A percentile compares a stretch with the other conserved stretches of the same genome.
Evolutionary conservation across 208 protist genomes (phyloP).

Genomic region (Crithidia brevicula): DNA sequence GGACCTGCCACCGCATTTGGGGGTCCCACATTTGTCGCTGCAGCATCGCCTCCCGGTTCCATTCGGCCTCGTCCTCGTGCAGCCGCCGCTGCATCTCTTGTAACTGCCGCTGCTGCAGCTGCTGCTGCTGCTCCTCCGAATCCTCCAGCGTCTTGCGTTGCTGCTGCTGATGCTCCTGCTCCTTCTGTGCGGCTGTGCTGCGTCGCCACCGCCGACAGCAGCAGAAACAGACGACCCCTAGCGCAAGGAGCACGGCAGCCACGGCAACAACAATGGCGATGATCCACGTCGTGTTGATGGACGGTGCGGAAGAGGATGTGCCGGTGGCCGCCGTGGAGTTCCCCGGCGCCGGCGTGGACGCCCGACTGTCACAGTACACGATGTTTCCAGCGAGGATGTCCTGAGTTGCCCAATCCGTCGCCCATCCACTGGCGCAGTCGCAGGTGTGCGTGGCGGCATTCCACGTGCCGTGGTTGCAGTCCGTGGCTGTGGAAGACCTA

Average conservation of each 20-base stretch:
- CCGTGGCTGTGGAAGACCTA: neutral
- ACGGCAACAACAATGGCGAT: constrained; percentile 9
- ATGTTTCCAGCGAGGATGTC: constrained; percentile 18
- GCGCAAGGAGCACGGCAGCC: neutral
- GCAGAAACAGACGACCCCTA: constrained; percentile 11
- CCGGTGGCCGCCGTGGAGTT: constrained; percentile 8
- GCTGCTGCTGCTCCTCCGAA: neutral
- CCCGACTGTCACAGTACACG: constrained; percentile 29
- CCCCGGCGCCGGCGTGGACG: constrained; percentile 19
- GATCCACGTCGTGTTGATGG: neutral
- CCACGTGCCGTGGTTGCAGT: constrained; percentile 36
- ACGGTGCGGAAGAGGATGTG: neutral
- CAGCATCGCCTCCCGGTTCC: constrained; percentile 10
- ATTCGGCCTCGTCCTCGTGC: constrained; percentile 10
- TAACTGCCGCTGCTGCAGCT: constrained; percentile 11
- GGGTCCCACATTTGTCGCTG: constrained; percentile 5
- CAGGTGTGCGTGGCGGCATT: constrained; percentile 20
- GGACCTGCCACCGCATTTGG: neutral
- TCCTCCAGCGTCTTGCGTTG: neutral
- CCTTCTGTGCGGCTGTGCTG: neutral
- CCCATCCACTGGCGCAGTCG: constrained; percentile 29
- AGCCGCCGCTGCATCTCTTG: constrained; percentile 17
- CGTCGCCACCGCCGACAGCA: constrained; percentile 4
- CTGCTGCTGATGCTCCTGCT: neutral
- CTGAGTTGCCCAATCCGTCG: constrained; percentile 24